phyloP scores from a whole-genome alignment of 306 rosid species.

The Alnus rubra region DNA sequence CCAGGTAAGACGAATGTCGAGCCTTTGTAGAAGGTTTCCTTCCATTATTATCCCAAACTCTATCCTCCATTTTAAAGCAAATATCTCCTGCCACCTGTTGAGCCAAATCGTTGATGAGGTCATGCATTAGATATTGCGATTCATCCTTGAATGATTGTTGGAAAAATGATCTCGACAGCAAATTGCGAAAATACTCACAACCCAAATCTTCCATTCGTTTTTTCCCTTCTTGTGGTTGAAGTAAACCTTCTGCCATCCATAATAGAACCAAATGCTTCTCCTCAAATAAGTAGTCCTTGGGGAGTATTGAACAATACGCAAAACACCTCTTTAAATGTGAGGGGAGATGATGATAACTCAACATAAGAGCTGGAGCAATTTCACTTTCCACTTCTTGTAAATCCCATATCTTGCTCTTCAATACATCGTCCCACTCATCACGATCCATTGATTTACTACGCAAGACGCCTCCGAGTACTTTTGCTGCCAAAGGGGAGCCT shows the following conservation, averaged over 20 bases:
- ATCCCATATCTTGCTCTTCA: conserved; percentile 2
- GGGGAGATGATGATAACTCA: conserved; percentile 14
- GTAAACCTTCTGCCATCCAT: conserved; percentile 1
- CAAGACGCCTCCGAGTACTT: conserved; percentile 5
- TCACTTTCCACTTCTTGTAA: not conserved
- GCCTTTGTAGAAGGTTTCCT: not conserved
- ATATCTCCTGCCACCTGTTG: too few species aligned
- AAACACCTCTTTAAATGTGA: conserved; percentile 8
- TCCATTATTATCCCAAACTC: not conserved
- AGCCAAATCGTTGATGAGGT: too few species aligned
- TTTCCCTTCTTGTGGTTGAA: not conserved
- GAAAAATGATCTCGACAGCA: not conserved
- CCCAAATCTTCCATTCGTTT: not conserved
- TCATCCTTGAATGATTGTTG: not conserved
- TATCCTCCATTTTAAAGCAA: too few species aligned
- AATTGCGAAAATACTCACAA: not conserved
- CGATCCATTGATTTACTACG: not conserved
- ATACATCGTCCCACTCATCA: not conserved
- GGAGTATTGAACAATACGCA: conserved; percentile 14
- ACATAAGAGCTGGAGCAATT: not conserved
- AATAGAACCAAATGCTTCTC: not conserved
- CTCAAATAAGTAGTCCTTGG: not conserved
- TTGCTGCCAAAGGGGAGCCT: conserved; percentile 9
- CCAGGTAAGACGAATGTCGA: not conserved
- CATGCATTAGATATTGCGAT: not conserved